Base-by-base conservation (phyloP, 805 yeast species). In the Candida patagonica region DNA sequence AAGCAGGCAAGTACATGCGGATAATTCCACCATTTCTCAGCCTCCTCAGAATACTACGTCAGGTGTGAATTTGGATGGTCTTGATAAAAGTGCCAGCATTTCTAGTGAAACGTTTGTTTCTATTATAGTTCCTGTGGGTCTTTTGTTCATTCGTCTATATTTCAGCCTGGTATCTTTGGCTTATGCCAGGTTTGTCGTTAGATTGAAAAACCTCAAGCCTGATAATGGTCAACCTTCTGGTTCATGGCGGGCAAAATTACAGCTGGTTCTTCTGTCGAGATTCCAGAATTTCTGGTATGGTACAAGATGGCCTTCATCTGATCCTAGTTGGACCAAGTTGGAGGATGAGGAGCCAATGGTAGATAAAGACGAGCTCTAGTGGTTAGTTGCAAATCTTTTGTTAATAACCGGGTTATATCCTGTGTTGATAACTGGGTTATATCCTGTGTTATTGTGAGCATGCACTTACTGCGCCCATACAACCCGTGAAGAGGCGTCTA, bases 121-220 rank as follows among this genome's bases (percentile, higher is more conserved):
- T 1, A 60, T 73, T 20, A 60, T 70, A 10, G 56, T 73, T n/a
- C 72, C 77, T 0, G 45, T 74, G 4, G 49, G 65, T 3, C 62
- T 75, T 20, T 60, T 73, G 2, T 54, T 61, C 5, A 44, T 67
- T 20, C 63, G 84, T 39, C 35, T 74, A 36, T 78, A 78, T 59
- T 76, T 76, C 59, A 66, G 71, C 29, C 53, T 74, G 41, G 68
- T 75, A 16, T 54, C 78, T 30, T 46, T 78, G 15, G 72, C 82
- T 5, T 78, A 73, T 54, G 69, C 80, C 38, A 71, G 73, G 38
- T 61, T 63, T 44, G 63, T 78, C 45, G 67, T 76, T 35, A 66
- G 74, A 30, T 62, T 54, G 46, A 52, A 57, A 21, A 62, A 61
- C 41, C 52, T 63, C 38, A 52, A 62, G 12, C 49, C 62, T 10